These are phyloP conservation scores for Puccinia horiana DNA, from an alignment of 1,284 basidiomycete species.

Conservation along the genomic window DNA sequence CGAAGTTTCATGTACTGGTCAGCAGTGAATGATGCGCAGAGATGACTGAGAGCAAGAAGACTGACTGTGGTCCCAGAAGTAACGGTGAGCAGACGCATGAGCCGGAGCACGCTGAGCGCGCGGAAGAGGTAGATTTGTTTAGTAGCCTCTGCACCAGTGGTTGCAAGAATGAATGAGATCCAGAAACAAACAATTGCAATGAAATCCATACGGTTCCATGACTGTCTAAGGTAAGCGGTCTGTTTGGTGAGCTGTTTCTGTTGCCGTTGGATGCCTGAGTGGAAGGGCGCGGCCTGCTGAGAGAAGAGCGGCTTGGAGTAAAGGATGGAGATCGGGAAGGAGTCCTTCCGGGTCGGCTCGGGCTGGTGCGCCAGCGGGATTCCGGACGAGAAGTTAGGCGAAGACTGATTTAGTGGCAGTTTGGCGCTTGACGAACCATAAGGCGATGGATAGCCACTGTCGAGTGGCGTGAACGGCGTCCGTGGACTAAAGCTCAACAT, in stretches of 20 bases:
- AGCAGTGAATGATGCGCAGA: too few species aligned
- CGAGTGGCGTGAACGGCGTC: background rate
- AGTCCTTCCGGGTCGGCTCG: conserved; percentile 18
- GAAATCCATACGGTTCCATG: conserved; percentile 89
- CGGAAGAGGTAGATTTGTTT: conserved; percentile 67
- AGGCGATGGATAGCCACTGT: conserved; percentile 51
- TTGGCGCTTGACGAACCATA: conserved; percentile 62
- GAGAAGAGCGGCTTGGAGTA: conserved; percentile 25
- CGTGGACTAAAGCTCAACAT: background rate
- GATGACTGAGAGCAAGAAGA: background rate
- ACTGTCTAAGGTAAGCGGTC: conserved; percentile 79
- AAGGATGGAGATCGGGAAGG: conserved; percentile 16
- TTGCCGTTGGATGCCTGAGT: conserved; percentile 42
- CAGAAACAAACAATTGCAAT: conserved; percentile 80
- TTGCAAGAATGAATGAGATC: conserved; percentile 71
- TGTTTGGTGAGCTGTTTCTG: conserved; percentile 51
- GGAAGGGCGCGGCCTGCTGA: conserved; percentile 40
- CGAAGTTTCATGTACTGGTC: background rate
- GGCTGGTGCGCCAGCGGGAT: background rate
- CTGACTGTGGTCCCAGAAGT: conserved; percentile 80
- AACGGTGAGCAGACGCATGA: conserved; percentile 78
- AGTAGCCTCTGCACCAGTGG: conserved; percentile 69
- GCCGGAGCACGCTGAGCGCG: conserved; percentile 82
- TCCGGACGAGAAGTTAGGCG: background rate
- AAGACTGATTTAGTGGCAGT: background rate